phyloP scores from a whole-genome alignment of 2,329 filamentous ascomycete species.

The Ophiocordyceps camponoti-leonardi region DNA sequence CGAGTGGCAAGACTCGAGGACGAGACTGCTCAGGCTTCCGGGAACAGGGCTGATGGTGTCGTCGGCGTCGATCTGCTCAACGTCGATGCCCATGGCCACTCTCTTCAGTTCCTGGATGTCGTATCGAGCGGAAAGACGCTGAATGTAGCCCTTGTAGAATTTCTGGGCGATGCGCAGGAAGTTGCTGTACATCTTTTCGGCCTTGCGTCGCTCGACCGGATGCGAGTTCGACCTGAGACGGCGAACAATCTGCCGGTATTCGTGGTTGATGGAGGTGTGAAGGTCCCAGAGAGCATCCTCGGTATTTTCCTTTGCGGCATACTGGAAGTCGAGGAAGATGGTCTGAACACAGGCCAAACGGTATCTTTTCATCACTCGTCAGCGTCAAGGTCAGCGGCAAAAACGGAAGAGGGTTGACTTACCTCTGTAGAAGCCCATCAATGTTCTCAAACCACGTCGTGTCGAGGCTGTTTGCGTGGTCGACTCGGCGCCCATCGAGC shows the following conservation, averaged over 20 bases:
- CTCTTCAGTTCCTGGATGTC: slow-evolving; percentile 32
- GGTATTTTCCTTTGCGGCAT: slow-evolving; percentile 42
- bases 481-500: slow-evolving; percentile 22
- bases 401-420: background rate
- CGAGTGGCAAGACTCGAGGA: slow-evolving; percentile 62
- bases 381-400: slow-evolving; percentile 1
- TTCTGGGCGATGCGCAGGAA: slow-evolving; percentile 79
- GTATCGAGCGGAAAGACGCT: slow-evolving; percentile 51
- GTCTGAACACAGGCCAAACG: slow-evolving; percentile 55
- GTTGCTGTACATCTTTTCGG: slow-evolving; percentile 63
- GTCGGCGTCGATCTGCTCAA: slow-evolving; percentile 23
- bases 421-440: slow-evolving; percentile 21
- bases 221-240: slow-evolving; percentile 33
- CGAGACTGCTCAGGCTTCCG: slow-evolving; percentile 33
- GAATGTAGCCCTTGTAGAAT: slow-evolving; percentile 77
- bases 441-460: slow-evolving; percentile 25
- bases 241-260: slow-evolving; percentile 55
- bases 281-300: slow-evolving; percentile 63
- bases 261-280: slow-evolving; percentile 60
- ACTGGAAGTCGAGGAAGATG: slow-evolving; percentile 56
- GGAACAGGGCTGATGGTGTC: slow-evolving; percentile 26
- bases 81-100: slow-evolving; percentile 22
- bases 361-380: slow-evolving; percentile 29
- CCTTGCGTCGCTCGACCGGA: slow-evolving; percentile 51
- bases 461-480: slow-evolving; percentile 17